Percentiles rank a stretch among this genome's conserved stretches.
Evolutionary conservation across 345 rosid genomes (phyloP).

Genomic region (Pistacia atlantica): DNA sequence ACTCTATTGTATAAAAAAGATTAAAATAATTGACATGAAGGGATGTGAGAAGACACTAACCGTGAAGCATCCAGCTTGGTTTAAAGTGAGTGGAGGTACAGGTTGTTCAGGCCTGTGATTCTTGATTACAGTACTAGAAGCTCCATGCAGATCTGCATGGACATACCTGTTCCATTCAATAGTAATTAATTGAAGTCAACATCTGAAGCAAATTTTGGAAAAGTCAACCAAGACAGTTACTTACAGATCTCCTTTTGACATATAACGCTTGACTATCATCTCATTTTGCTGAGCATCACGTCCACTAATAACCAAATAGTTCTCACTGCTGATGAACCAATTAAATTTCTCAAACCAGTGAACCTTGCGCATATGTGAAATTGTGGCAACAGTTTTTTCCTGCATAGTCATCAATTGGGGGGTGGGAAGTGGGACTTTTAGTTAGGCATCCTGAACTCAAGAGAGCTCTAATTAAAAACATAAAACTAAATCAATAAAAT

Average conservation of each 20-base stretch:
- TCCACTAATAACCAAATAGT: constrained; percentile 90
- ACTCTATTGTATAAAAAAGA: not conserved
- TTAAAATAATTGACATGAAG: not conserved
- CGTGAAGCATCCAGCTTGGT: constrained; percentile 97
- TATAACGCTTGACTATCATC: constrained; percentile 96
- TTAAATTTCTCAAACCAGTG: constrained; percentile 99
- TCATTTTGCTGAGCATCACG: constrained; percentile 99
- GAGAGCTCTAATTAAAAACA: not conserved
- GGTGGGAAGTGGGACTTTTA: not conserved
- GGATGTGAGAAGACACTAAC: constrained; percentile 36
- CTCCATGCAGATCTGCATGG: constrained; percentile 97
- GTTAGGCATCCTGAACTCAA: constrained; percentile 12
- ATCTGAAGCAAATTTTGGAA: not conserved
- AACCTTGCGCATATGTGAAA: constrained; percentile 92
- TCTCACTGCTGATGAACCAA: constrained; percentile 98
- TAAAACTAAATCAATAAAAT: not conserved
- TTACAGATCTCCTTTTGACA: constrained; percentile 98
- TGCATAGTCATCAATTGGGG: constrained; percentile 28
- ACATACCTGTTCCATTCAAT: constrained; percentile 70
- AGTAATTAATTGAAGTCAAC: constrained; percentile 21
- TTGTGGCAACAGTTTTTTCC: constrained; percentile 89
- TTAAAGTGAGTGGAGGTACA: constrained; percentile 89
- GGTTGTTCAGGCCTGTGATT: constrained; percentile 91
- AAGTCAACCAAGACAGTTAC: constrained; percentile 23
- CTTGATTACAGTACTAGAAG: constrained; percentile 94